These are phyloP conservation scores for Auriscalpium vulgare DNA, from an alignment of 768 basidiomycete species.

Conservation along the genomic window DNA sequence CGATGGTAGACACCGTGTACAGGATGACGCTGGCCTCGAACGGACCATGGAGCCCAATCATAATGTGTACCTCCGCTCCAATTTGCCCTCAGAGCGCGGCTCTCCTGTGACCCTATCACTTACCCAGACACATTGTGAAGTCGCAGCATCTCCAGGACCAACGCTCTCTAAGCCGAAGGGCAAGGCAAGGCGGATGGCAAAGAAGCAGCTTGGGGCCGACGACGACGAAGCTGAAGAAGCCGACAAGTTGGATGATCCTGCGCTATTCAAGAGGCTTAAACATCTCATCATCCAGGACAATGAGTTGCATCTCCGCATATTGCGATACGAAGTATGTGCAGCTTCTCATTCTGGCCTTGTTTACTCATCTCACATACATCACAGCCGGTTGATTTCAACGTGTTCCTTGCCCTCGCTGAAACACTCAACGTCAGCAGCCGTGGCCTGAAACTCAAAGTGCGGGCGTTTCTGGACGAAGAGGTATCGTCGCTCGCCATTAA, in stretches of 20 bases:
- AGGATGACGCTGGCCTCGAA: background rate
- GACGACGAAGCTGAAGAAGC: background rate
- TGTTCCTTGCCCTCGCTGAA: slow-evolving; percentile 39
- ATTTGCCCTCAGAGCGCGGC: slow-evolving; percentile 13
- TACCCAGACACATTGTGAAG: no score
- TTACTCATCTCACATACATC: background rate
- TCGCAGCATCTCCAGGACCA: no score
- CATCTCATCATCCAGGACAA: slow-evolving; percentile 36
- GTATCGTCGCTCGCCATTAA: slow-evolving; percentile 21
- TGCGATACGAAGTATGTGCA: slow-evolving; percentile 55
- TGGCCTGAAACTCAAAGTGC: slow-evolving; percentile 33
- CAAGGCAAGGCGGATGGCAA: background rate
- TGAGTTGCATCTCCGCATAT: slow-evolving; percentile 43
- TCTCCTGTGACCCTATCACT: no score
- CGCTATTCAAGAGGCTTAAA: slow-evolving; percentile 36
- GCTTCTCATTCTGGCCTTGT: background rate
- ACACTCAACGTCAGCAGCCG: slow-evolving; percentile 21
- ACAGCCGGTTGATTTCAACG: slow-evolving; percentile 53
- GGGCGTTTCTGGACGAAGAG: slow-evolving; percentile 49
- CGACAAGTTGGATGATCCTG: slow-evolving; percentile 21
- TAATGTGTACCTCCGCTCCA: slow-evolving; percentile 29
- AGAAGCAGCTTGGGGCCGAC: background rate
- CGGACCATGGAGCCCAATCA: slow-evolving; percentile 9
- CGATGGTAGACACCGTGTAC: slow-evolving; percentile 4
- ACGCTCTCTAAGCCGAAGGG: background rate